These are phyloP conservation scores for Globisporangium cystogenes DNA, from an alignment of 352 stramenopile species.

Conservation along the genomic window DNA sequence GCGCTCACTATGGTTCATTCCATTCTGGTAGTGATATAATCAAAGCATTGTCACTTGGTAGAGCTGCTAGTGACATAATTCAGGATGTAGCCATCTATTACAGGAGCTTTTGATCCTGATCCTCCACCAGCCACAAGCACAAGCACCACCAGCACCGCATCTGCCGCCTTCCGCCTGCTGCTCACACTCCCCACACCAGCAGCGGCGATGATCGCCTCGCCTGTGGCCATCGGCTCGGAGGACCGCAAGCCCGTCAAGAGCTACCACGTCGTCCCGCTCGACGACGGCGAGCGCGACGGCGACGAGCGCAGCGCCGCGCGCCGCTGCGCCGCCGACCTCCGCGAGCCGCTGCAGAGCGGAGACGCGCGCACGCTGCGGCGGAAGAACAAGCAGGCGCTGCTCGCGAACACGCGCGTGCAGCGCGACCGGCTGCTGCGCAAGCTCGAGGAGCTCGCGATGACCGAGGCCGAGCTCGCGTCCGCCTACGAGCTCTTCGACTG, in stretches of 20 bases:
- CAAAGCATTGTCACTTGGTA: background rate
- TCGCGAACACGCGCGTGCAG: slow-evolving; percentile 39
- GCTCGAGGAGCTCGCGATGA: slow-evolving; percentile 56
- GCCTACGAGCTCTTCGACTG: slow-evolving; percentile 59
- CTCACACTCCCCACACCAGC: background rate
- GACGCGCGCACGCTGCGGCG: background rate
- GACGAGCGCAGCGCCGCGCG: background rate
- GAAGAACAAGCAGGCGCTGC: slow-evolving; percentile 12
- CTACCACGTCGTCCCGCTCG: slow-evolving; percentile 39
- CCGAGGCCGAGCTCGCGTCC: slow-evolving; percentile 53
- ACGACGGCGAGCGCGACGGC: slow-evolving; percentile 22
- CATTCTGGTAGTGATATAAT: background rate
- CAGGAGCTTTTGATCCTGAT: too few relatives aligned
- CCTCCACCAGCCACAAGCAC: too few relatives aligned
- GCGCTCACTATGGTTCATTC: background rate
- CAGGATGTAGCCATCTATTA: too few relatives aligned
- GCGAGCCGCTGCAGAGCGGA: slow-evolving; percentile 3
- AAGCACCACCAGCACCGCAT: too few relatives aligned
- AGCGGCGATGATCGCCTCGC: background rate
- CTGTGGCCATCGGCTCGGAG: background rate
- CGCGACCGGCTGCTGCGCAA: slow-evolving; percentile 52
- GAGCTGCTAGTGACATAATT: too few relatives aligned
- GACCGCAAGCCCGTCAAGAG: slow-evolving; percentile 28
- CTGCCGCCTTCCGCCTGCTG: too few relatives aligned
- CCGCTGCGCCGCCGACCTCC: slow-evolving; percentile 8